Evolutionary conservation across 1,284 basidiomycete species (phyloP), one percentile per base, ranked within the genome.

Genomic region (Ustilago loliicola): DNA sequence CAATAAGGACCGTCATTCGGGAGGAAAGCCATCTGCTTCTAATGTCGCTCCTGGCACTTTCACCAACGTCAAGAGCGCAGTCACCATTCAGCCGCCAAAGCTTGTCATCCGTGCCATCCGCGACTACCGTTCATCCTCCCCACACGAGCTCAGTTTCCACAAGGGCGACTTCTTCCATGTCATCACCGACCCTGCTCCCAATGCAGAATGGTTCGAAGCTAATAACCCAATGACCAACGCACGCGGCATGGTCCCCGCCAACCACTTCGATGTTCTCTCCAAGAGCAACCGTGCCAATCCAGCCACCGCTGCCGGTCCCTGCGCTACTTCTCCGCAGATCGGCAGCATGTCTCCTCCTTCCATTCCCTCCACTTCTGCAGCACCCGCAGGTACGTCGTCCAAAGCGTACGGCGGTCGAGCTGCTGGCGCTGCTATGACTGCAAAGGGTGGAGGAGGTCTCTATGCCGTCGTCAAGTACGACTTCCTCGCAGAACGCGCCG

Each of bases 161-260:
- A 93, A 93, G 87, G 97, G 97, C 73, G 97, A 99, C 88, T 98
- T 98, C 88, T 98, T 98, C 89, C 94, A 98, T 88, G 96, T 99
- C 67, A 89, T 94, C 38, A 91, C 91, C 74, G 94, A 96, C 88
- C 91, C 67, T 54, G 55, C 61, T 38, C 68, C 67, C 23, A 76
- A 80, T 11, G 70, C 83, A 29, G 83, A 87, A 42, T 88, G 88
- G 87, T 87, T 87, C 72, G 87, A 88, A 61, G 88, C 88, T 1
- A 84, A 81, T 61, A 88, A 99, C 86, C 96, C 97, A 19, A 90
- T 96, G 81, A 92, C 93, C 13, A 94, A 94, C 48, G 92, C 95
- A 5, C 90, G 97, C 68, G 97, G 97, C 6, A 90, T 96, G 42
- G 97, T 99, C 1, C 95, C 95, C 38, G 91, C 95, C 83, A 93